These are phyloP conservation scores for Arthroderma sp. DNA, from an alignment of 2,329 filamentous ascomycete species.

Conservation along the genomic window DNA sequence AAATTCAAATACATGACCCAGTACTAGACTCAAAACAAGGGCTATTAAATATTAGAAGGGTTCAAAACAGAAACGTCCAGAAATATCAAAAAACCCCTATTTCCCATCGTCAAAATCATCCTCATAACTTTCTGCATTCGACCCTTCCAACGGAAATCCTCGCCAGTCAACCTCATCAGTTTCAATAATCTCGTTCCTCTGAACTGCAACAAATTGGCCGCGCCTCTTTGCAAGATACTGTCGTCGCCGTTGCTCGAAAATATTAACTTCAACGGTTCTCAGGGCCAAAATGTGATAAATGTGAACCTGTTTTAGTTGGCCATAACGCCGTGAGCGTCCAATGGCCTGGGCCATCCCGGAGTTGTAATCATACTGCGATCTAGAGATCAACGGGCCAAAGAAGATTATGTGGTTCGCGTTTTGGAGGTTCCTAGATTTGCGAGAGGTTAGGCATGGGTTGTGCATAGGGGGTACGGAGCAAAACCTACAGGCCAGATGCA, in stretches of 20 bases:
- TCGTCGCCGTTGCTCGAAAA: constrained; percentile 29
- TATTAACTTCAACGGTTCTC: constrained; percentile 36
- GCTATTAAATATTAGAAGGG: background rate
- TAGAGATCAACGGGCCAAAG: constrained; percentile 42
- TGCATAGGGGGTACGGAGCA: background rate
- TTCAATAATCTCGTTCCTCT: constrained; percentile 15
- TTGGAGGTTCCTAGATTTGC: constrained; percentile 43
- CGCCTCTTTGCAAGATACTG: constrained; percentile 22
- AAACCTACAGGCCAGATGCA: constrained; percentile 48
- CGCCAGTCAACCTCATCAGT: constrained; percentile 19
- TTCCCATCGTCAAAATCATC: constrained; percentile 4
- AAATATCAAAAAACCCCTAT: background rate
- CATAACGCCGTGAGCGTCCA: constrained; percentile 47
- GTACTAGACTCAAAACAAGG: background rate
- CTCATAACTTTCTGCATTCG: constrained; percentile 18
- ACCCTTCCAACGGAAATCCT: constrained; percentile 20
- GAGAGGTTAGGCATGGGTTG: background rate
- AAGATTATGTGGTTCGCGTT: constrained; percentile 55
- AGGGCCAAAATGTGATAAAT: constrained; percentile 42
- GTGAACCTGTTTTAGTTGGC: constrained; percentile 46
- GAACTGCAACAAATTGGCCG: constrained; percentile 16
- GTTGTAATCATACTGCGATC: constrained; percentile 43
- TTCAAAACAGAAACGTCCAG: background rate
- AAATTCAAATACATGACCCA: background rate
- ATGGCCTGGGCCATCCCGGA: constrained; percentile 52